Evolutionary conservation across 805 yeast species (phyloP), one percentile per base, ranked within the genome.

Genomic region (Saccharomycopsis fermentans): DNA sequence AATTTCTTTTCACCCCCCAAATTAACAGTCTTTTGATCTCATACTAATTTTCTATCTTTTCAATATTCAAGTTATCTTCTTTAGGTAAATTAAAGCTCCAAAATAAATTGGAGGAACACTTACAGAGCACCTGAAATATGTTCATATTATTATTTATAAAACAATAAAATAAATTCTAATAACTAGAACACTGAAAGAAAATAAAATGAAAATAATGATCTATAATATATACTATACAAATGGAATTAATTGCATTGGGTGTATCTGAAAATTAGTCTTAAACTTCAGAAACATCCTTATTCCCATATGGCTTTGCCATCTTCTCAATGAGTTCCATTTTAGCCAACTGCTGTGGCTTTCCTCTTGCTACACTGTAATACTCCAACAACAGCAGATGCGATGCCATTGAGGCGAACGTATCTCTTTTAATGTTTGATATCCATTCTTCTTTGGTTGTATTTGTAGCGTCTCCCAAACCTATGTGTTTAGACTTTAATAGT

Each of bases 391-490:
- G 73, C 19, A 79, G 78, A 65, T 85, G 89, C 27, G 83, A 82
- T n/a, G 79, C 75, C 52, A 84, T 69, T 21, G 84, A 77, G 0
- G 86, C 77, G 59, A 80, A 79, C 1, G 89, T 80, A 64, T 87
- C 95, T 60, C 87, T 72, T 58, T 81, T 82, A 1, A 85, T 74
- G 64, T 86, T 87, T 5, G 78, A 70, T 61, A 84, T 65, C 81
- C 92, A 91, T 68, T 87, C 92, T 16, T 75, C 75, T 19, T 55
- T 24, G 55, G 84, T 74, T 0, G 85, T 74, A 0, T 95, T 90
- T 56, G 82, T 83, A 9, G 90, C 77, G 66, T 82, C 77, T 0
- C 97, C 97, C 0, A 91, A 69, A 1, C 96, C 96, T 24, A 85
- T 73, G 66, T 86, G 82, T 65, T 84, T 81, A 50, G 81, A 67